Conservation (phyloP, 257 asterid genomes). For the Galeopsis tetrahit region DNA sequence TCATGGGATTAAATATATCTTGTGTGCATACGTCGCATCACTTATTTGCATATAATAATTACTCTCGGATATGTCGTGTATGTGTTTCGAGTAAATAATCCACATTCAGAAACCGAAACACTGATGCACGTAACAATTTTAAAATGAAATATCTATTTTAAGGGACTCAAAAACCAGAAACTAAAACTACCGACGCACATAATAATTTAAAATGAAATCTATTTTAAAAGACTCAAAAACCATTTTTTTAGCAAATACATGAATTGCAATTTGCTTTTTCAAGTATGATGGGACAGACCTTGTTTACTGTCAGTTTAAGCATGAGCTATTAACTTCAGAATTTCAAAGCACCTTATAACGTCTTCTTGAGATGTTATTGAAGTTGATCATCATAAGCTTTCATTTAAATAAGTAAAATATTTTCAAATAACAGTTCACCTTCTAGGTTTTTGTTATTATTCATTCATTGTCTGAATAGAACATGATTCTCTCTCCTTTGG, state of each 20-base stretch:
- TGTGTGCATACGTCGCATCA: not conserved
- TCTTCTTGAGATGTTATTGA: constrained; percentile 14
- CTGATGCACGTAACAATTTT: not conserved
- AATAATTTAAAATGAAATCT: constrained; percentile 1
- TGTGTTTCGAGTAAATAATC: constrained; percentile 8
- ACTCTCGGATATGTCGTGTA: not conserved
- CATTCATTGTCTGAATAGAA: constrained; percentile 17
- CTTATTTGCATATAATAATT: constrained; percentile 11
- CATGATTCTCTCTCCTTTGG: constrained; percentile 12
- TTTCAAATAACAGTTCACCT: constrained; percentile 15
- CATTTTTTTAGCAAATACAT: constrained; percentile 14
- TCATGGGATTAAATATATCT: constrained; percentile 14
- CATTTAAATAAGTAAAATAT: constrained; percentile 14
- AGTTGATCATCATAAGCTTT: constrained; percentile 10
- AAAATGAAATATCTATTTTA: not conserved
- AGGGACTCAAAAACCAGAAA: not conserved
- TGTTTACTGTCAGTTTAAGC: constrained; percentile 17
- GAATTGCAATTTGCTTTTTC: constrained; percentile 13
- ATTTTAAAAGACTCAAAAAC: constrained; percentile 1
- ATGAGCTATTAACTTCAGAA: not conserved
- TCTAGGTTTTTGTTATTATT: constrained; percentile 17
- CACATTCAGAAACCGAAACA: constrained; percentile 7
- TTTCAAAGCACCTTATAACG: constrained; percentile 2
- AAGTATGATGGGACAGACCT: not conserved
- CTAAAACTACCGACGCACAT: not conserved